Percentiles rank a stretch among this genome's conserved stretches.
These are phyloP conservation scores for Arachnomyces sp. DNA, from an alignment of 2,329 filamentous ascomycete genomes.

Conservation along the genomic window DNA sequence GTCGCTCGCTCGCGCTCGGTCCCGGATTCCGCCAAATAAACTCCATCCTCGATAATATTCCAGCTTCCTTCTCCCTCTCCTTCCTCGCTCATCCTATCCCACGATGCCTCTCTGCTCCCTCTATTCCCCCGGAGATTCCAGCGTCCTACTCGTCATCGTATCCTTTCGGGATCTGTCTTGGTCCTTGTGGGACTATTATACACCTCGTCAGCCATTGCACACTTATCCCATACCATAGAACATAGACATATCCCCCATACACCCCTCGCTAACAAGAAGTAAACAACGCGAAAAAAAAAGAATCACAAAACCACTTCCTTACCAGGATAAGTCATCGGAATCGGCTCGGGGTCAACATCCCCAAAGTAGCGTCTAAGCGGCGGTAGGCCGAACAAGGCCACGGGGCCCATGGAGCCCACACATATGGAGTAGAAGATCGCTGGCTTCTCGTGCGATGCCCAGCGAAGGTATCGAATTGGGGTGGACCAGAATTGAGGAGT, in stretches of 20 bases:
- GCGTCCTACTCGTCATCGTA: slow-evolving; percentile 36
- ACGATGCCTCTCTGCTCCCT: neutral
- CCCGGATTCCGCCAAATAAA: neutral
- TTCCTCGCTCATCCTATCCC: neutral
- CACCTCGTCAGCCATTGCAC: no score
- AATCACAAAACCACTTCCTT: slow-evolving; percentile 40
- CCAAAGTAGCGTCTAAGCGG: slow-evolving; percentile 65
- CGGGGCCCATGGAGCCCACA: slow-evolving; percentile 64
- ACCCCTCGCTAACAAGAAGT: neutral
- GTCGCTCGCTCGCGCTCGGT: no score
- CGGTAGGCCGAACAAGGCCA: slow-evolving; percentile 61
- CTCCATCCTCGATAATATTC: neutral
- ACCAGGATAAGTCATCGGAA: slow-evolving; percentile 92
- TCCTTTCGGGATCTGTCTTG: slow-evolving; percentile 38
- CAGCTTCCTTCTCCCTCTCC: neutral
- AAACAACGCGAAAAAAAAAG: neutral
- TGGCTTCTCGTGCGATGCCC: slow-evolving; percentile 79
- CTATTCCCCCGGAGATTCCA: neutral
- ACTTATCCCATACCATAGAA: no score
- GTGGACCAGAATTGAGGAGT: slow-evolving; percentile 73
- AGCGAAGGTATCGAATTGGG: slow-evolving; percentile 77
- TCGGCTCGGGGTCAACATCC: slow-evolving; percentile 60
- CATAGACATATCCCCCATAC: neutral
- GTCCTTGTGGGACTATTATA: slow-evolving; percentile 36
- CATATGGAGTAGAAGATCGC: slow-evolving; percentile 82